Percentiles rank a stretch among this genome's conserved stretches.
Conservation (phyloP, 169 alveolate genomes). For the Neospora caninum region DNA sequence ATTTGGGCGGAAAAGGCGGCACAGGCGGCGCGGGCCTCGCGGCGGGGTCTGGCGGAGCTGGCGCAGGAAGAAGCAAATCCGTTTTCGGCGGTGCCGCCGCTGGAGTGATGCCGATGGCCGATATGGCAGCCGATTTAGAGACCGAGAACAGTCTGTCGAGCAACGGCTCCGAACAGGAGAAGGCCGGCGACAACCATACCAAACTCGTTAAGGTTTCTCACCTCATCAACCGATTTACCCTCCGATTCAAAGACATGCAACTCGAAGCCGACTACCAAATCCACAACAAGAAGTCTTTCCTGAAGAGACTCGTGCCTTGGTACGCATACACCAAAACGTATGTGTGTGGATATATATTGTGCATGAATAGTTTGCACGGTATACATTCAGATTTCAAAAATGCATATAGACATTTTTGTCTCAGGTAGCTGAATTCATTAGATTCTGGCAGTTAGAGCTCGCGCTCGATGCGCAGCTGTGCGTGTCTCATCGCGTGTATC, state of each 20-base stretch:
- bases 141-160: constrained; percentile 28
- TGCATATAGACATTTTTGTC: too few species aligned
- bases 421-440: too few species aligned
- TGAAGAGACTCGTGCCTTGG: constrained; percentile 63
- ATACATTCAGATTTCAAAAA: too few species aligned
- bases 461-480: too few species aligned
- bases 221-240: constrained; percentile 57
- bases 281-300: constrained; percentile 63
- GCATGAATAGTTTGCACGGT: too few species aligned
- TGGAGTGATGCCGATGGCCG: constrained; percentile 6
- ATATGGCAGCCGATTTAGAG: constrained; percentile 2
- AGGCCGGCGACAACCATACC: constrained; percentile 21
- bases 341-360: too few species aligned
- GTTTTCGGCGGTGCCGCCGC: constrained; percentile 13
- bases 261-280: constrained; percentile 61
- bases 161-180: constrained; percentile 25
- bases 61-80: background rate
- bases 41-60: background rate
- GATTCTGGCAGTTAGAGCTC: too few species aligned
- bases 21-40: constrained; percentile 1
- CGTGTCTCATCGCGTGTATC: too few species aligned
- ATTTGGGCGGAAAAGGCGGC: background rate
- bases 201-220: constrained; percentile 56
- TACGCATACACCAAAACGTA: background rate
- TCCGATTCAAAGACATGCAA: constrained; percentile 64